Evolutionary conservation across 2,329 filamentous ascomycete genomes (phyloP).

Genomic region (Penicillium janthinellum): DNA sequence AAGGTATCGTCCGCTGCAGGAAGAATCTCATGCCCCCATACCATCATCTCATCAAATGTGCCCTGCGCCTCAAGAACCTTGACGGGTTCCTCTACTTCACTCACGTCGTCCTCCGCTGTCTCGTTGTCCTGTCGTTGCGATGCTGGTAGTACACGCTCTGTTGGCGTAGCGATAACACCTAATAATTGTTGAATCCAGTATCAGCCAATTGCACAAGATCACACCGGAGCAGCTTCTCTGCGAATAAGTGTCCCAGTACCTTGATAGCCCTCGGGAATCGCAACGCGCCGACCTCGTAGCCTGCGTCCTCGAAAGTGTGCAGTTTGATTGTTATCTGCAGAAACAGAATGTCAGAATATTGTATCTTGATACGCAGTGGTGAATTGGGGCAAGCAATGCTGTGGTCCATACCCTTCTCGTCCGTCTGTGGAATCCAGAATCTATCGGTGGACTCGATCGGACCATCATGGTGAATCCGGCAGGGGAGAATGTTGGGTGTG

Average conservation of each 20-base stretch:
- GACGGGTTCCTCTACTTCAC: slow-evolving; percentile 53
- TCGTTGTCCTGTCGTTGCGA: slow-evolving; percentile 41
- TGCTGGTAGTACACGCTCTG: slow-evolving; percentile 38
- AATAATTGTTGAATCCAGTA: neutral
- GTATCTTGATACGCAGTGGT: neutral
- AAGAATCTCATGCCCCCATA: slow-evolving; percentile 80
- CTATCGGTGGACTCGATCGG: slow-evolving; percentile 63
- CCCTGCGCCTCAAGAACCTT: slow-evolving; percentile 63
- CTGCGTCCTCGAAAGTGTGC: slow-evolving; percentile 80
- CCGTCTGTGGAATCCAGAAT: slow-evolving; percentile 68
- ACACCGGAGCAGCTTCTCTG: neutral
- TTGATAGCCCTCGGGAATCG: slow-evolving; percentile 70
- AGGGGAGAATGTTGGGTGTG: slow-evolving; percentile 75
- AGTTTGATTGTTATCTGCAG: slow-evolving; percentile 44
- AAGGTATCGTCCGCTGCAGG: slow-evolving; percentile 70
- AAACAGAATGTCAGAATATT: neutral
- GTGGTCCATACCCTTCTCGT: slow-evolving; percentile 42
- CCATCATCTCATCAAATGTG: slow-evolving; percentile 71
- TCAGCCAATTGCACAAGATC: neutral
- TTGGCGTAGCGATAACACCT: slow-evolving; percentile 62
- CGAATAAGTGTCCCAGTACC: slow-evolving; percentile 39
- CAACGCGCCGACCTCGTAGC: slow-evolving; percentile 67
- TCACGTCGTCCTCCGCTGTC: slow-evolving; percentile 46
- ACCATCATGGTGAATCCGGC: slow-evolving; percentile 77
- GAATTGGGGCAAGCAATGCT: neutral